Percentiles rank a stretch among this genome's conserved stretches.
phyloP scores from a whole-genome alignment of 768 basidiomycete species.

The Suillus weaverae region DNA sequence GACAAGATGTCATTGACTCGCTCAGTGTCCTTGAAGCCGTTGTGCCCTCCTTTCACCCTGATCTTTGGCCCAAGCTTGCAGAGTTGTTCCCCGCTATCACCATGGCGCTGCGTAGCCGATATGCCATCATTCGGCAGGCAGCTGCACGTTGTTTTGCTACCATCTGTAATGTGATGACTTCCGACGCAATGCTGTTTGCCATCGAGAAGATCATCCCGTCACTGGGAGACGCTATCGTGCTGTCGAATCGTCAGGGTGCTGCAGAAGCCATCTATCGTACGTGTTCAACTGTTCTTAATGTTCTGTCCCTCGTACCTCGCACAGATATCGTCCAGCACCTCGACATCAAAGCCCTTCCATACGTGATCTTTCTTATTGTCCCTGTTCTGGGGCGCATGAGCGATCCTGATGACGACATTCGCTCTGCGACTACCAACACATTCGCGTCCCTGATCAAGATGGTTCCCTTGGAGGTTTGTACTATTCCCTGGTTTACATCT shows the following conservation, averaged over 20 bases:
- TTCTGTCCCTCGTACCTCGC: conserved; percentile 16
- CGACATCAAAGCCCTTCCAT: conserved; percentile 93
- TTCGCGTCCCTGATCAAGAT: conserved; percentile 98
- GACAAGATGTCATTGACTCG: conserved; percentile 91
- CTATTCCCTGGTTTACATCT: background rate
- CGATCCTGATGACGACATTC: conserved; percentile 87
- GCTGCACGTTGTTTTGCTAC: conserved; percentile 87
- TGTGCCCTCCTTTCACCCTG: conserved; percentile 69
- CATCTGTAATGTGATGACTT: conserved; percentile 82
- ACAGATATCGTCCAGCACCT: conserved; percentile 88
- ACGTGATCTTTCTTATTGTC: conserved; percentile 95
- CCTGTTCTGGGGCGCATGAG: conserved; percentile 98
- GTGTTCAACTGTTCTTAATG: conserved; percentile 33
- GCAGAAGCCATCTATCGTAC: conserved; percentile 89
- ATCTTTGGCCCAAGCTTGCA: conserved; percentile 66
- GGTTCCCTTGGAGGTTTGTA: conserved; percentile 89
- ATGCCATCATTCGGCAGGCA: conserved; percentile 86
- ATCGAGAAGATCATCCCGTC: conserved; percentile 82
- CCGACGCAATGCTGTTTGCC: conserved; percentile 86
- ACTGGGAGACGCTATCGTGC: conserved; percentile 72
- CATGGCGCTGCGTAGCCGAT: conserved; percentile 78
- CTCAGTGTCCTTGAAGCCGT: conserved; percentile 87
- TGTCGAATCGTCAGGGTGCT: conserved; percentile 83
- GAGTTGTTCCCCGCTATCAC: conserved; percentile 77
- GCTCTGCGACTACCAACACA: conserved; percentile 93